Conservation (phyloP, 106 monocot genomes). For the Phalaenopsis aphrodite region DNA sequence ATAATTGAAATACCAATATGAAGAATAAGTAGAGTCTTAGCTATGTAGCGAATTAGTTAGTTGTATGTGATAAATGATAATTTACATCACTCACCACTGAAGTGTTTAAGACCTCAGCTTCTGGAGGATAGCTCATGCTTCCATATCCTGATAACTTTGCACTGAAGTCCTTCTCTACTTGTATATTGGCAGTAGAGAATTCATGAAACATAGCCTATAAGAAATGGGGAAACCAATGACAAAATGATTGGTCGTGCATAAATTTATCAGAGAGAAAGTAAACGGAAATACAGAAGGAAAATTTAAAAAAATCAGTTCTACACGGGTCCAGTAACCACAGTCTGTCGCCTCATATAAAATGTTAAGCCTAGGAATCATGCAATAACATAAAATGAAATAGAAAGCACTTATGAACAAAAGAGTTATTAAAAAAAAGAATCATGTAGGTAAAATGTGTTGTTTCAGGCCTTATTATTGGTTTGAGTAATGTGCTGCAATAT, state of each 20-base stretch:
- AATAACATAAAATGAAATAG: neutral
- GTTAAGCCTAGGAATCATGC: neutral
- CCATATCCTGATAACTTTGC: slow-evolving; percentile 86
- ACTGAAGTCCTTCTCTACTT: slow-evolving; percentile 76
- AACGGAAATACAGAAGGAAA: too few relatives aligned
- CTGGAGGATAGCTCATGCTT: slow-evolving; percentile 42
- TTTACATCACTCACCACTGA: slow-evolving; percentile 37
- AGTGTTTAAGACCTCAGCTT: slow-evolving; percentile 42
- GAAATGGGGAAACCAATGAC: neutral
- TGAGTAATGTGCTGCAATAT: too few relatives aligned
- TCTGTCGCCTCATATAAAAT: neutral
- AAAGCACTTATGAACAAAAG: neutral
- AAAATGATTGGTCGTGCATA: too few relatives aligned
- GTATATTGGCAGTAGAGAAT: slow-evolving; percentile 73
- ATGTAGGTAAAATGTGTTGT: neutral
- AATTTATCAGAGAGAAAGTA: too few relatives aligned
- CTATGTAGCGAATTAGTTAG: neutral
- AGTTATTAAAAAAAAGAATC: neutral
- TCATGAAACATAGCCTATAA: slow-evolving; percentile 79
- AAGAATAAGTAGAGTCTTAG: neutral
- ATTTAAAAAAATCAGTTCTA: too few relatives aligned
- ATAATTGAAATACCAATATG: neutral
- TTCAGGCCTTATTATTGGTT: too few relatives aligned
- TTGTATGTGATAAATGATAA: neutral
- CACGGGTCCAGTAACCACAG: too few relatives aligned